phyloP scores from a whole-genome alignment of 2,329 filamentous ascomycete species.

The Aspergillus nomiae region DNA sequence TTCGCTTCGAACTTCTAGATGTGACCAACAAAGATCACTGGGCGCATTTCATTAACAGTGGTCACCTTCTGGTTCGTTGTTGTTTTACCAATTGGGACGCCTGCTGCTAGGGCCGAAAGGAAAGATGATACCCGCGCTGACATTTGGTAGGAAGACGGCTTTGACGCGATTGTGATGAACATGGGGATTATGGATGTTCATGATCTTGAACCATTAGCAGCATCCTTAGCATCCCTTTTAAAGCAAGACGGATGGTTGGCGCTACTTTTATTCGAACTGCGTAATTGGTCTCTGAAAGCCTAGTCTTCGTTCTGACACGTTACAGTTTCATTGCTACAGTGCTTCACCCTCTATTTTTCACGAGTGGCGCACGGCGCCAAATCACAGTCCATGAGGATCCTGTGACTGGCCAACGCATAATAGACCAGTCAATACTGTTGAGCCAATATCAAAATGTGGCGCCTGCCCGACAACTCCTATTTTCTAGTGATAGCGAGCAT shows the following conservation, averaged over 20 bases:
- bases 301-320: neutral
- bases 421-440: slow-evolving; percentile 28
- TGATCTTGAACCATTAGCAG: slow-evolving; percentile 46
- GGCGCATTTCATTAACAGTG: neutral
- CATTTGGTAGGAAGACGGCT: slow-evolving; percentile 29
- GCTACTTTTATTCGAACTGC: neutral
- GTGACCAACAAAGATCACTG: neutral
- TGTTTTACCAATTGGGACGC: neutral
- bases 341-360: slow-evolving; percentile 55
- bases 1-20: slow-evolving; percentile 1
- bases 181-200: slow-evolving; percentile 55
- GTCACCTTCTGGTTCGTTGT: neutral
- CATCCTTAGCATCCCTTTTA: slow-evolving; percentile 36
- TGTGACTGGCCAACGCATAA: slow-evolving; percentile 37
- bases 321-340: slow-evolving; percentile 50
- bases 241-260: slow-evolving; percentile 3
- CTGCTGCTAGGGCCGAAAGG: too few species aligned
- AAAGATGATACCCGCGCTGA: neutral
- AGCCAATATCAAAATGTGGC: neutral
- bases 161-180: slow-evolving; percentile 52
- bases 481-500: neutral
- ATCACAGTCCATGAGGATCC: slow-evolving; percentile 44
- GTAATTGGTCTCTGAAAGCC: neutral
- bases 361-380: slow-evolving; percentile 43
- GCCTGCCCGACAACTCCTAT: slow-evolving; percentile 4